Evolutionary conservation across 1,139 yeast genomes (phyloP), one percentile per base, ranked within the genome.

Genomic region (Yamadazyma mexicana): DNA sequence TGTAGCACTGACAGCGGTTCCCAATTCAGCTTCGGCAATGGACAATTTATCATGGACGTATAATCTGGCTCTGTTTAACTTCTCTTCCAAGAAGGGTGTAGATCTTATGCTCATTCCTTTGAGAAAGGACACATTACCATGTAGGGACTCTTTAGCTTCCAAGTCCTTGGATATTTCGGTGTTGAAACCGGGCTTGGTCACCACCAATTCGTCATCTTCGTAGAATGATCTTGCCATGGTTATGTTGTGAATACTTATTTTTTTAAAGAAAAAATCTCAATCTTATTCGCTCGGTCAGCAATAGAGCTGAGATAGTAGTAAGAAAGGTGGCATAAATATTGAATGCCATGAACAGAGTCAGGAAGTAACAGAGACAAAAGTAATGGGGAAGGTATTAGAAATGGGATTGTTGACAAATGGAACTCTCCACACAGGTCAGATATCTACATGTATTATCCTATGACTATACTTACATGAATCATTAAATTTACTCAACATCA

Each of bases 401-500:
- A n/a, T n/a, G n/a, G n/a, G n/a, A n/a, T n/a, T n/a, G n/a, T n/a
- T n/a, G n/a, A n/a, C n/a, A n/a, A n/a, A n/a, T n/a, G n/a, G n/a
- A n/a, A n/a, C n/a, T n/a, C n/a, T n/a, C n/a, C n/a, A n/a, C n/a
- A n/a, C n/a, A n/a, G n/a, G n/a, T 20, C 17, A 33, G 20, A 25
- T 46, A 46, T 46, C 48, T 46, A 46, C 50, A 46, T 46, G 50
- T 44, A 45, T 45, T 45, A 39, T 36, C 40, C 33, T 39, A 40
- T 40, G 9, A 18, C 28, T 33, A 20, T 28, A 39, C 17, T 33
- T 40, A 41, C 48, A 43, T 43, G 47, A 42, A 24, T 39, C 43
- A 37, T 44, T 33, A 33, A n/a, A 31, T 47, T 55, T 80, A 82
- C 66, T 81, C 87, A 64, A 84, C 89, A 58, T 82, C 83, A 64